Base-by-base conservation (phyloP, 2,329 filamentous ascomycete genomes). In the Colletotrichum magnum region DNA sequence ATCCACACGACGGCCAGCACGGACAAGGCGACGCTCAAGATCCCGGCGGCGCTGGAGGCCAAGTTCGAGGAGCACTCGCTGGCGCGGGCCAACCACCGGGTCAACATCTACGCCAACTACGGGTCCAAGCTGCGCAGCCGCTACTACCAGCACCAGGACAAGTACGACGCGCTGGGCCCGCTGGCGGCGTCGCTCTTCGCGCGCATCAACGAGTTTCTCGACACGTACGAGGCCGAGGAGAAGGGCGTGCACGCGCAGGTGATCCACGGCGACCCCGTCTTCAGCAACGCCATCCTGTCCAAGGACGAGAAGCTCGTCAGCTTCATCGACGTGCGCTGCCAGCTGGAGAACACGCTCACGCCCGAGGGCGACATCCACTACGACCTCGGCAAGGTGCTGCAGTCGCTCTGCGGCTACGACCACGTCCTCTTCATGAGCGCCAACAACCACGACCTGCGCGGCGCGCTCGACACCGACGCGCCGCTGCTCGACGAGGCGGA, bases 241-340 rank as follows among this genome's bases (percentile, higher is more conserved):
- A 74, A 74, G 67, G 76, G 72, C 24, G 71, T 74, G 16, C 70
- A 72, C 18, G 72, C 75, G 1, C 61, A 73, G 18, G 71, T 76
- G 7, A 76, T 77, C 65, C 75, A 78, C 68, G 76, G 76, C 39
- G 76, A 77, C 64, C 75, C 76, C 7, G 75, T 78, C 39, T 78
- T 78, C 65, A 75, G 73, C 69, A 77, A 77, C 57, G 75, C 75
- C 58, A 77, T 78, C 48, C 71, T 77, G 1, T 72, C 71, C 56
- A 68, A 73, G 18, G 74, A 76, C 56, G 74, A 74, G 57, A 72
- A 71, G 51, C 48, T 68, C n/a, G 75, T 78, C 45, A 73, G 68
- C 61, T 76, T 78, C 69, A 75, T 77, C 58, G 76, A 78, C 58
- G 76, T 78, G 10, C 73, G 76, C 41, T 76, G 76, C 64, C 75